Conservation (phyloP, 371 early-diverging fungal species). For the Synchytrium microbalum region DNA sequence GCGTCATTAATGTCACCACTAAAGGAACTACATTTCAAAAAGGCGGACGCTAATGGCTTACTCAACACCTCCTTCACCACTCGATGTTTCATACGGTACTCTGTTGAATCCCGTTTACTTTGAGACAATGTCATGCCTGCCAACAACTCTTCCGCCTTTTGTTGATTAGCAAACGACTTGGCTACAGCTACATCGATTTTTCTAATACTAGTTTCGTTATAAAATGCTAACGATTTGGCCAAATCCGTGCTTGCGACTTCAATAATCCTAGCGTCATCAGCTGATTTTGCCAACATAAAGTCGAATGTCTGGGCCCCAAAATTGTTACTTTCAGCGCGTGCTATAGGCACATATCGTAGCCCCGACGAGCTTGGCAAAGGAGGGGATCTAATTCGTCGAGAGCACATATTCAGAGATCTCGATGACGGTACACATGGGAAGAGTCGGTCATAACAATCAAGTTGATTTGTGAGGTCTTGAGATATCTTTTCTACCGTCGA, state of each 20-base stretch:
- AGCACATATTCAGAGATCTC: too few species aligned
- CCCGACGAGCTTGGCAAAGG: too few species aligned
- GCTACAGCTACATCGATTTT: not conserved
- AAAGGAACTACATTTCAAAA: not conserved
- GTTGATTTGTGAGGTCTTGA: too few species aligned
- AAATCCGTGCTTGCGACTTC: not conserved
- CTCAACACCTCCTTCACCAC: not conserved
- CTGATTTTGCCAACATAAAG: not conserved
- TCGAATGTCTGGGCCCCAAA: not conserved
- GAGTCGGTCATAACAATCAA: too few species aligned
- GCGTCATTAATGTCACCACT: not conserved
- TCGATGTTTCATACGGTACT: not conserved
- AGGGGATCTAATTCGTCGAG: too few species aligned
- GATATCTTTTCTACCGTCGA: too few species aligned
- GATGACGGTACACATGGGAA: too few species aligned
- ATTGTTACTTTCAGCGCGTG: not conserved
- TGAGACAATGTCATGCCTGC: not conserved
- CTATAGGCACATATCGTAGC: not conserved
- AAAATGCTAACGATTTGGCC: not conserved
- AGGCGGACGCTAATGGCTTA: not conserved
- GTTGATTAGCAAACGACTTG: not conserved
- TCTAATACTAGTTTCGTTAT: not conserved
- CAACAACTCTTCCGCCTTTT: not conserved
- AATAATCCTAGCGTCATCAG: not conserved
- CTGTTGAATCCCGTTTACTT: not conserved